Evolutionary conservation across 345 rosid species (phyloP).

Genomic region (Psidium guajava): DNA sequence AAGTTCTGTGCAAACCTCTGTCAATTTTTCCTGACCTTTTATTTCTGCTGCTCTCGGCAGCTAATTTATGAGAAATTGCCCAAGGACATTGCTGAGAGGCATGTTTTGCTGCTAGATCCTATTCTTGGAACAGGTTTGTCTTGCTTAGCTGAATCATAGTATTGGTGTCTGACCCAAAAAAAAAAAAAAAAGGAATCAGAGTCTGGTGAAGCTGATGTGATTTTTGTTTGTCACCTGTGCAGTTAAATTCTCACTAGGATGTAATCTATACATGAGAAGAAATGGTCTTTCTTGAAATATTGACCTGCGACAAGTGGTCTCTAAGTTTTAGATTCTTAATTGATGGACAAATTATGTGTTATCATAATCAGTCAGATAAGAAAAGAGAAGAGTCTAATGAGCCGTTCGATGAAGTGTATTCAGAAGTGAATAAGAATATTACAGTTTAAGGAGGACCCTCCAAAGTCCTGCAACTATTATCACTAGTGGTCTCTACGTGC

Average conservation of each 20-base stretch:
- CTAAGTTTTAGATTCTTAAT: neutral
- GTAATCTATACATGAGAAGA: neutral
- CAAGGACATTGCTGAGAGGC: slow-evolving; percentile 81
- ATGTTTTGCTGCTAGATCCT: slow-evolving; percentile 87
- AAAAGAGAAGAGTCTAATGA: neutral
- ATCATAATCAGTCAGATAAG: neutral
- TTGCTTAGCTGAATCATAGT: neutral
- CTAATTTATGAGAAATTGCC: slow-evolving; percentile 92
- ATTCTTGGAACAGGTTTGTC: slow-evolving; percentile 89
- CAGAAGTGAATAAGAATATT: neutral
- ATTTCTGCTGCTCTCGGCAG: slow-evolving; percentile 19
- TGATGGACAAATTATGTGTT: neutral
- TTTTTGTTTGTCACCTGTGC: neutral
- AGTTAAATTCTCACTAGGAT: neutral
- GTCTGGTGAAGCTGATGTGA: neutral
- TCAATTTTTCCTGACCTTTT: neutral
- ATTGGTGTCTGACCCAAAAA: neutral
- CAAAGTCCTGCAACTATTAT: neutral
- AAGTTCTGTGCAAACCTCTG: neutral
- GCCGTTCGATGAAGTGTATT: neutral
- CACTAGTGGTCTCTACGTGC: neutral
- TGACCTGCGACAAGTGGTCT: neutral
- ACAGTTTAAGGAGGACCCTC: neutral
- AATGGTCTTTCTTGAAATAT: neutral
- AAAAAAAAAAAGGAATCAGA: neutral